These are phyloP conservation scores for Nicotiana obtusifolia DNA, from an alignment of 257 asterid genomes.

Conservation along the genomic window DNA sequence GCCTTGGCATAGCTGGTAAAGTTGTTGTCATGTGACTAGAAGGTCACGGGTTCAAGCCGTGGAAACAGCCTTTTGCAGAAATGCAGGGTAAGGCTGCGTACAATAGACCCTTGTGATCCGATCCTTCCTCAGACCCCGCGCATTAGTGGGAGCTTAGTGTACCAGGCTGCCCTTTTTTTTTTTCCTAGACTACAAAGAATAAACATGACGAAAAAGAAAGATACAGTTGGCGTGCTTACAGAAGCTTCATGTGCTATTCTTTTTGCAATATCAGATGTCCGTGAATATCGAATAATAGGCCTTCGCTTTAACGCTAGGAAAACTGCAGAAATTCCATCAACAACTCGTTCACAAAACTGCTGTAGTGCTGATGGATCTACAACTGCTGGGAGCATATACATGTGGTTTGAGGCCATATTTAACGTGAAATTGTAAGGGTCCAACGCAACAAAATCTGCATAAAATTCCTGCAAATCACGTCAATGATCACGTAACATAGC, in stretches of 20 bases:
- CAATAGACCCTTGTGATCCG: no score
- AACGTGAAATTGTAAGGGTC: slow-evolving; percentile 84
- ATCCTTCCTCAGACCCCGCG: no score
- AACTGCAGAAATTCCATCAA: slow-evolving; percentile 90
- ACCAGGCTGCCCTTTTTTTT: no score
- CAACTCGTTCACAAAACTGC: slow-evolving; percentile 70
- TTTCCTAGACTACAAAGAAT: background rate
- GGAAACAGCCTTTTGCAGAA: no score
- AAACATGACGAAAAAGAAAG: background rate
- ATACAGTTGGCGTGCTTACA: slow-evolving; percentile 37
- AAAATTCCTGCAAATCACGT: slow-evolving; percentile 64
- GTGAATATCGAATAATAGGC: slow-evolving; percentile 85
- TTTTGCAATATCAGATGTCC: slow-evolving; percentile 82
- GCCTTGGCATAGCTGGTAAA: no score
- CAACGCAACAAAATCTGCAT: slow-evolving; percentile 84
- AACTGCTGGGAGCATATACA: slow-evolving; percentile 90
- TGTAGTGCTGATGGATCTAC: slow-evolving; percentile 85
- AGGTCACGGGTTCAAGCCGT: no score
- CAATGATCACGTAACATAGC: slow-evolving; percentile 17
- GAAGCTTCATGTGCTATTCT: slow-evolving; percentile 88
- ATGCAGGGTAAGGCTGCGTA: no score
- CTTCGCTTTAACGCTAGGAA: slow-evolving; percentile 81
- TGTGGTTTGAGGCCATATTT: slow-evolving; percentile 65
- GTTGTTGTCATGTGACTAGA: no score
- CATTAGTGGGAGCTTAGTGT: no score